Conservation (phyloP, 2,329 filamentous ascomycete species). For the Triangularia verruculosa region DNA sequence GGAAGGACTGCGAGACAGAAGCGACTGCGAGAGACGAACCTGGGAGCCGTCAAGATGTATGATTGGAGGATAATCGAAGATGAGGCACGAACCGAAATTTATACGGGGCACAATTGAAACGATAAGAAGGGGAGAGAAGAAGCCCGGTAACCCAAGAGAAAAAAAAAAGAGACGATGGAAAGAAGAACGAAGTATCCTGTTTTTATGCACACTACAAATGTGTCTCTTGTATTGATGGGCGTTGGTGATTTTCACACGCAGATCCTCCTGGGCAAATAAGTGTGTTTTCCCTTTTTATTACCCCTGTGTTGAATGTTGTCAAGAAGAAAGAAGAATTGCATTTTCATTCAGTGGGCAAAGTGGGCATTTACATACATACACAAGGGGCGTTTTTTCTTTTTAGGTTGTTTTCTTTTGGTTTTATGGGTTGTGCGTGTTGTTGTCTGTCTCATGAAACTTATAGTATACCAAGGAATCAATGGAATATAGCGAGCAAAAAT, state of each 20-base stretch:
- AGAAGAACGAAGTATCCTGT: background rate
- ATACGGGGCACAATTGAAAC: background rate
- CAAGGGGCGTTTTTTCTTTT: slow-evolving; percentile 16
- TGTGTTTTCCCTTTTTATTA: background rate
- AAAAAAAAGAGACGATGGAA: background rate
- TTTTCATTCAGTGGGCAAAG: slow-evolving; percentile 5
- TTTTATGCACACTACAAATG: background rate
- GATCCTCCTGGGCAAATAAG: background rate
- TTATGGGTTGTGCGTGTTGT: background rate
- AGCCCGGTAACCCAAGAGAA: background rate
- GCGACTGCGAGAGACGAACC: background rate
- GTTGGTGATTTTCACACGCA: background rate
- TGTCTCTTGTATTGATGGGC: background rate
- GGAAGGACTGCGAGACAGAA: background rate
- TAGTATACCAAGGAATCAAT: background rate
- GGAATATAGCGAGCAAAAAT: background rate
- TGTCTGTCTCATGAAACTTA: slow-evolving; percentile 1
- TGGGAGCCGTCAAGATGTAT: background rate
- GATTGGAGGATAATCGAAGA: background rate
- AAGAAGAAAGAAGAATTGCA: background rate
- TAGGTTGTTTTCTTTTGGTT: background rate
- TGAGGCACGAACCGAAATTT: background rate
- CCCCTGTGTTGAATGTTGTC: background rate
- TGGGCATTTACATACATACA: slow-evolving; percentile 12
- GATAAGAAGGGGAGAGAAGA: background rate